Evolutionary conservation across 2,329 filamentous ascomycete species (phyloP).

Genomic region (Penicillium nordicum): DNA sequence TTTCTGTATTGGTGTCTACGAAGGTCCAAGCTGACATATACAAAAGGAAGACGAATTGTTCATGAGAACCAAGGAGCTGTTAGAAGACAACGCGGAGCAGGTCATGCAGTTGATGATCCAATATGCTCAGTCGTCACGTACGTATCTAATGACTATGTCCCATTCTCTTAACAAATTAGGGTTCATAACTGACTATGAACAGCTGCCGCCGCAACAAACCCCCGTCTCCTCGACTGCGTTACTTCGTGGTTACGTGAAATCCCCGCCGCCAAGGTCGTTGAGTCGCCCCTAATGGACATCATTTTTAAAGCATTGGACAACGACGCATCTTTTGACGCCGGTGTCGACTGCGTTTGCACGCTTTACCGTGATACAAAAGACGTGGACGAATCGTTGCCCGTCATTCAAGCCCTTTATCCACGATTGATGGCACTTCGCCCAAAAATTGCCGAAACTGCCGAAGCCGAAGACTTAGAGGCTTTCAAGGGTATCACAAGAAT

Average conservation of each 20-base stretch:
- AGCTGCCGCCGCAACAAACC: slow-evolving; percentile 78
- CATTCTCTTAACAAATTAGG: not conserved
- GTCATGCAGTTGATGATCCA: slow-evolving; percentile 83
- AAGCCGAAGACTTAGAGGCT: slow-evolving; percentile 77
- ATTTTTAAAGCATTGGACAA: slow-evolving; percentile 73
- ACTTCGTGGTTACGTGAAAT: slow-evolving; percentile 96
- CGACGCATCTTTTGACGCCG: slow-evolving; percentile 77
- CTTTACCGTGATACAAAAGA: slow-evolving; percentile 90
- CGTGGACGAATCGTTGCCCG: slow-evolving; percentile 81
- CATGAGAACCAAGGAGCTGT: slow-evolving; percentile 78
- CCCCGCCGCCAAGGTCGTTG: slow-evolving; percentile 75
- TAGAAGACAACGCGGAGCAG: slow-evolving; percentile 84
- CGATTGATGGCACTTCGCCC: slow-evolving; percentile 72
- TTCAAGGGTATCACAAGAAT: slow-evolving; percentile 87
- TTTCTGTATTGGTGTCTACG: slow-evolving; percentile 40
- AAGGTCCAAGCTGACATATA: not conserved
- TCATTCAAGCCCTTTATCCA: slow-evolving; percentile 79
- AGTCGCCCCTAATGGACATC: slow-evolving; percentile 77
- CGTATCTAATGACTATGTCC: slow-evolving; percentile 6
- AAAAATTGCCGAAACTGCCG: slow-evolving; percentile 69
- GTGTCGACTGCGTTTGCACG: slow-evolving; percentile 86
- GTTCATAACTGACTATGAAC: slow-evolving; percentile 25
- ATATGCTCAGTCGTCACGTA: slow-evolving; percentile 89
- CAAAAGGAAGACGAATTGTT: slow-evolving; percentile 87
- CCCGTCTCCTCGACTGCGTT: slow-evolving; percentile 88